Base-by-base conservation (phyloP, 768 basidiomycete species). In the Serendipita indica region DNA sequence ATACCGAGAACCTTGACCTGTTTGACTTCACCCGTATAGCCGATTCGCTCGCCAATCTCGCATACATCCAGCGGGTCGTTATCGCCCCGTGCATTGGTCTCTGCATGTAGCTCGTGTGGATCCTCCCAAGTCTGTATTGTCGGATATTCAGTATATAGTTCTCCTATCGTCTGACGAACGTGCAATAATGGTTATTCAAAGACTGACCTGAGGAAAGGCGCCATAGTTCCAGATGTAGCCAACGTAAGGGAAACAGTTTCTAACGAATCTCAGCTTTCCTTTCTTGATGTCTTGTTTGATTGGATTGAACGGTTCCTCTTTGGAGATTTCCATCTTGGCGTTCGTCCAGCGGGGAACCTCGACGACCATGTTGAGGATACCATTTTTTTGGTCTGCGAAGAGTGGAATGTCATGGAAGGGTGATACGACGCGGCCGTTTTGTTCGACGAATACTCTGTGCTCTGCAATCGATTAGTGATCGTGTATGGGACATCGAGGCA, bases 201-300 rank as follows among this genome's bases (percentile, higher is more conserved):
- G 7, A 43, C 81, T 49, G 59, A 85, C 91, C 81, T 94, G 91
- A 62, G 94, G 94, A 82, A 99, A 96, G 61, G 93, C 92, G 67
- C 94, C 94, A 69, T 99, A 99, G 79, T 99, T 99, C 96, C 96
- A 99, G 77, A 99, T 92, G 79, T 97, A 93, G 34, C 96, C 94
- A 70, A 98, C 92, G 77, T 99, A 94, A 65, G 96, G 96, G 88
- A 99, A 99, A 74, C 96, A 98, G 80, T 98, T 98, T 74, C 96
- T 86, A 65, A 99, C 96, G 73, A 79, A 98, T 67, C 96, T 88
- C 71, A 98, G 75, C 68, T 86, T 89, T 67, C 90, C 90, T 74
- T 89, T 91, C 77, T 96, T 98, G 72, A 88, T 84, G 71, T 98
- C 94, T 76, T 99, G 96, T 72, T 96, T 94, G 85, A 99, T 97